Base-by-base conservation (phyloP, 345 rosid genomes). In the Triadica sebifera region DNA sequence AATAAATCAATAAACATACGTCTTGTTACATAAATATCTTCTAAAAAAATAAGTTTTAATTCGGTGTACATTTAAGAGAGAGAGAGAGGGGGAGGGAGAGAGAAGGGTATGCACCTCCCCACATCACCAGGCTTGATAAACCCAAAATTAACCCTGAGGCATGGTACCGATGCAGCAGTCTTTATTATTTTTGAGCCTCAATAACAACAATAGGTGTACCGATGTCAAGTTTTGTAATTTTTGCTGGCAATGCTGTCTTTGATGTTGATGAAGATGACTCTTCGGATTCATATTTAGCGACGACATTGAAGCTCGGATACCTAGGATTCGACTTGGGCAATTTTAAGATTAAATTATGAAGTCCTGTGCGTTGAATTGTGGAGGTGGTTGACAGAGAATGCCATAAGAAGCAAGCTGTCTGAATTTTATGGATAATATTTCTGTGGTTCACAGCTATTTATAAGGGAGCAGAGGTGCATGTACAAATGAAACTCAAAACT, bases 101-200 rank as follows among this genome's bases (percentile, higher is more conserved):
- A n/a, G 45, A 52, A 51, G 53, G 53, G 45, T 15, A 19, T 34
- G 29, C 71, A 90, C 95, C 97, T 90, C 74, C 98, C 97, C 3
- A 90, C 95, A 73, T 94, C 98, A 12, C 98, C 97, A 20, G 94
- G 92, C 72, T 92, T 94, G 78, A 94, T 89, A 37, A 90, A 77
- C 77, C 97, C 95, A 7, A 88, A 50, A 72, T 94, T 94, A 19
- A 86, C 87, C 24, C 88, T 80, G 20, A 92, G 97, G 74, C 97
- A 90, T 3, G 98, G 97, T 73, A 94, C 82, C 0, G 93, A 84
- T 0, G 97, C 90, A 0, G 98, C 97, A 0, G 95, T 94, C 81
- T 92, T 94, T 58, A 94, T 80, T 84, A 85, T 85, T 79, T 76
- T 81, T 4, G 98, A 10, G 97, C 95, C 69, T 94, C 98, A 2